Evolutionary conservation across 2,329 filamentous ascomycete species (phyloP).

Genomic region (Eurotiales sp.): DNA sequence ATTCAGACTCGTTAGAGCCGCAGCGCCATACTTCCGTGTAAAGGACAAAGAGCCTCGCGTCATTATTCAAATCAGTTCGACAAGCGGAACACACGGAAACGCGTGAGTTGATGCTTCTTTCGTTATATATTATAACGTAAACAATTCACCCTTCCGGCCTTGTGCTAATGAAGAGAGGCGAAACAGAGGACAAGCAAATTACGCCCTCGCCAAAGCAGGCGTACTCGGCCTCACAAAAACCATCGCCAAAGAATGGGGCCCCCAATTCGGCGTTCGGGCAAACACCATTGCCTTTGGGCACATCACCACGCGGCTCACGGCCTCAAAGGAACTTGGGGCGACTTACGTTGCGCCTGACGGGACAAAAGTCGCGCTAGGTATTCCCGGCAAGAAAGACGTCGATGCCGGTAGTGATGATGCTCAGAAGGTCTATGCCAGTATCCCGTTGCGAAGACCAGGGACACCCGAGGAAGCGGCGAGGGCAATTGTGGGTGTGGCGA

Average conservation of each 20-base stretch:
- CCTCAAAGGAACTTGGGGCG: conserved; percentile 77
- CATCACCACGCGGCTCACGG: conserved; percentile 75
- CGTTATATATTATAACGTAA: neutral
- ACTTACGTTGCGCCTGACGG: conserved; percentile 75
- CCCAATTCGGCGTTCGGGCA: conserved; percentile 72
- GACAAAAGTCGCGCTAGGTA: conserved; percentile 69
- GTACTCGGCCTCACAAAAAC: conserved; percentile 81
- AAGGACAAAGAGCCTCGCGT: conserved; percentile 73
- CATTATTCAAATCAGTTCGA: conserved; percentile 81
- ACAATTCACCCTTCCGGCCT: too few species aligned
- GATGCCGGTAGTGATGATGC: conserved; percentile 23
- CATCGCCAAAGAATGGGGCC: conserved; percentile 90
- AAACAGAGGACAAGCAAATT: conserved; percentile 73
- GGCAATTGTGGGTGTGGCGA: conserved; percentile 72
- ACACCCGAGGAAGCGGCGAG: conserved; percentile 76
- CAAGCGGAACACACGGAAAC: conserved; percentile 79
- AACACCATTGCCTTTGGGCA: conserved; percentile 84
- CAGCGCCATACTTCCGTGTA: conserved; percentile 82
- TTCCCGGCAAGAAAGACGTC: conserved; percentile 54
- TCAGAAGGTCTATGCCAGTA: conserved; percentile 57
- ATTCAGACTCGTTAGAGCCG: conserved; percentile 75
- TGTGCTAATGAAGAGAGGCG: too few species aligned
- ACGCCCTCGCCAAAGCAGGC: conserved; percentile 79
- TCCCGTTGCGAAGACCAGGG: conserved; percentile 72
- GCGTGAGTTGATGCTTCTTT: conserved; percentile 41